A percentile compares a stretch with the other conserved stretches of the same genome.
Evolutionary conservation across 805 yeast genomes (phyloP).

Genomic region (Lipomyces kockii): DNA sequence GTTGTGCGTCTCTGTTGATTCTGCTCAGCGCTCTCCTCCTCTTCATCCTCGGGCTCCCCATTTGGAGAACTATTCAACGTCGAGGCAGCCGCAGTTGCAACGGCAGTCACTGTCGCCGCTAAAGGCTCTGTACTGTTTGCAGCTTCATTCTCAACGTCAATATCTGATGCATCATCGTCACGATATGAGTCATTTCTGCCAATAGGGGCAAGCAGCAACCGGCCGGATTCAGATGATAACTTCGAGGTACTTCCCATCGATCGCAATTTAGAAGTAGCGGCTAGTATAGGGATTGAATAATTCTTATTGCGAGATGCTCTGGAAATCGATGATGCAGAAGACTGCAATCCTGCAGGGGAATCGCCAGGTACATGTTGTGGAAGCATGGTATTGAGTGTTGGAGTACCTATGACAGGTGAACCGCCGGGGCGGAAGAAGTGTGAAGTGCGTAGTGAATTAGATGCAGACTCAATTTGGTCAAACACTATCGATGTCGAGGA

Average conservation of each 20-base stretch:
- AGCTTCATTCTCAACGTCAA: conserved; percentile 15
- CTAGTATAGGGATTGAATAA: conserved; percentile 8
- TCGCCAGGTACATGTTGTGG: not conserved
- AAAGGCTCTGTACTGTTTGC: conserved; percentile 4
- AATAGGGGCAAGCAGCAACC: conserved; percentile 24
- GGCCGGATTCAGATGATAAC: conserved; percentile 22
- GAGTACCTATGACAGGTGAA: not conserved
- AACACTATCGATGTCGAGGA: conserved; percentile 34
- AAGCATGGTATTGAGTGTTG: not conserved
- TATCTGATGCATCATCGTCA: conserved; percentile 7
- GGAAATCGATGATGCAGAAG: conserved; percentile 19
- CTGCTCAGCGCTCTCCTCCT: conserved; percentile 4
- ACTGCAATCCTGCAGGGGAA: conserved; percentile 3
- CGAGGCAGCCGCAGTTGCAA: conserved; percentile 22
- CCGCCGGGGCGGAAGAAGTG: conserved; percentile 12
- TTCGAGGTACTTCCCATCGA: conserved; percentile 5
- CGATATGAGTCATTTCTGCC: conserved; percentile 9
- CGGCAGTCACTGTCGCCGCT: conserved; percentile 10
- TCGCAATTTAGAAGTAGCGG: conserved; percentile 12
- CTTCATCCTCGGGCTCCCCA: not conserved
- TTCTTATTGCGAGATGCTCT: conserved; percentile 5
- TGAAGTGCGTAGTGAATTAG: conserved; percentile 28
- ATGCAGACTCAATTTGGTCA: conserved; percentile 30
- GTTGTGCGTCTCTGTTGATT: conserved; percentile 12
- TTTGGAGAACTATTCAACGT: conserved; percentile 1